phyloP scores from a whole-genome alignment of 805 yeast species.

The Wickerhamomyces tratensis region DNA sequence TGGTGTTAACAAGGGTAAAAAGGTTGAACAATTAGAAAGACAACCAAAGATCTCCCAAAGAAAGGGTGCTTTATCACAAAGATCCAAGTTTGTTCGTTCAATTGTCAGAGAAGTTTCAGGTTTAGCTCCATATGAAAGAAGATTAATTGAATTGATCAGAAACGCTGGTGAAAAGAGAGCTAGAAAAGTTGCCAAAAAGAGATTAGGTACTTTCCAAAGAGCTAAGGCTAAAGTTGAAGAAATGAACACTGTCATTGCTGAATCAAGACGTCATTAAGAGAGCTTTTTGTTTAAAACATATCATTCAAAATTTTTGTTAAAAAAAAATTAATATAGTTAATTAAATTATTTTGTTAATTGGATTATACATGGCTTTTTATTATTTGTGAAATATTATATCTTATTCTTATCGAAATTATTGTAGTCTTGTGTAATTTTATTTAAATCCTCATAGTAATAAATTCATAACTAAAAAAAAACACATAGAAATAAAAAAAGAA shows the following conservation, averaged over 20 bases:
- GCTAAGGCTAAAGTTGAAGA: conserved; percentile 99
- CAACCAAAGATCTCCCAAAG: conserved; percentile 89
- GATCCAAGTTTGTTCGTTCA: conserved; percentile 92
- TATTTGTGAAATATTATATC: too few species aligned
- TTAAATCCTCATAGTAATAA: too few species aligned
- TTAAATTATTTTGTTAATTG: too few species aligned
- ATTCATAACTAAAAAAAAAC: too few species aligned
- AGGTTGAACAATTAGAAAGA: conserved; percentile 76
- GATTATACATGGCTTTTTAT: too few species aligned
- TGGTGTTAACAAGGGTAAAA: conserved; percentile 99
- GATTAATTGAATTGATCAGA: conserved; percentile 98
- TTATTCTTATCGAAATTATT: too few species aligned
- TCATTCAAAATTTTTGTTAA: too few species aligned
- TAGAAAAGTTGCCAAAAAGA: conserved; percentile 99
- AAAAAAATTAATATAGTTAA: too few species aligned
- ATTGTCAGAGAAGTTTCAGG: conserved; percentile 96
- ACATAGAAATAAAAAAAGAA: too few species aligned
- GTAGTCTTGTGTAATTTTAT: too few species aligned
- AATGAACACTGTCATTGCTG: conserved; percentile 92
- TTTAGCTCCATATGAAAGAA: conserved; percentile 99
- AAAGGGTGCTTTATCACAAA: conserved; percentile 94
- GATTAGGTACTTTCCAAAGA: conserved; percentile 99
- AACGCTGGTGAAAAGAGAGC: conserved; percentile 99
- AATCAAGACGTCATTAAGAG: conserved; percentile 84
- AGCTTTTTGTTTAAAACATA: conserved; percentile 1